Conservation (phyloP, 192 early-diverging fungal genomes). For the Gryganskiella cystojenkinii region DNA sequence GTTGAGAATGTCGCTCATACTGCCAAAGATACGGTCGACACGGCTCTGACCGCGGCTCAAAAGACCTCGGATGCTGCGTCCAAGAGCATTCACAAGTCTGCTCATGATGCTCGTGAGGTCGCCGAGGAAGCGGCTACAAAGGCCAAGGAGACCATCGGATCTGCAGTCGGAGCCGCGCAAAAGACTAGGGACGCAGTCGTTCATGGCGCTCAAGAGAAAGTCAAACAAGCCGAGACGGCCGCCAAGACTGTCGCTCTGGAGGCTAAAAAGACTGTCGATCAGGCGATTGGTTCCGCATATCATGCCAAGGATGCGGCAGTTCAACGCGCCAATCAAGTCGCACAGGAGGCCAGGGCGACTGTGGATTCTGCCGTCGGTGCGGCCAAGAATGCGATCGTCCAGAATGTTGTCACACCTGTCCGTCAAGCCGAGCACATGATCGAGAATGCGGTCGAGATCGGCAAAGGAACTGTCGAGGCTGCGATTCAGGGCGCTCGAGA, state of each 20-base stretch:
- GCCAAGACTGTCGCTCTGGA: no score
- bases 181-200: not conserved
- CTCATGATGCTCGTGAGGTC: not conserved
- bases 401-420: not conserved
- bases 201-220: not conserved
- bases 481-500: not conserved
- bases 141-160: not conserved
- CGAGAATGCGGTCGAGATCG: not conserved
- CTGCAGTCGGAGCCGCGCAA: not conserved
- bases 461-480: not conserved
- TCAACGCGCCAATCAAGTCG: not conserved
- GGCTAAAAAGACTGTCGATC: no score
- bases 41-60: not conserved
- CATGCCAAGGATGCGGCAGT: not conserved
- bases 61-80: not conserved
- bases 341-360: not conserved
- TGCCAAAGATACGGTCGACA: not conserved
- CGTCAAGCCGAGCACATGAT: conserved; percentile 1
- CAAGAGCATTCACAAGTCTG: not conserved
- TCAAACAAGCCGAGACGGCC: no score
- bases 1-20: not conserved
- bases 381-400: conserved; percentile 3
- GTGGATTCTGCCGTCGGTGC: conserved; percentile 1
- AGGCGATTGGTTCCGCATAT: not conserved
- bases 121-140: not conserved